These are phyloP conservation scores for Trichoderma erinaceum DNA, from an alignment of 495 filamentous ascomycete genomes.

Conservation along the genomic window DNA sequence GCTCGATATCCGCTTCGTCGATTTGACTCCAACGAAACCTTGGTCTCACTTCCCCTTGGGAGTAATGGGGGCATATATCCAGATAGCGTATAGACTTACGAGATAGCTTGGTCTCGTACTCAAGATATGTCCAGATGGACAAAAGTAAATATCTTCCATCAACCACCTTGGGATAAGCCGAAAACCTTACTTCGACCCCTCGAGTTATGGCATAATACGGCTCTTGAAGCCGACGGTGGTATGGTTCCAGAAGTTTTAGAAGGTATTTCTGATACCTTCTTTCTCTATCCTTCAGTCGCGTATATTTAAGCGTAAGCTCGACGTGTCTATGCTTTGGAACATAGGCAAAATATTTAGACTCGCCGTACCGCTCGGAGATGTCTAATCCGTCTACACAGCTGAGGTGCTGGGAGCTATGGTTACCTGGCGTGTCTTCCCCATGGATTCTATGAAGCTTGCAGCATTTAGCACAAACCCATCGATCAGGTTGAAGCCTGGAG, in stretches of 20 bases:
- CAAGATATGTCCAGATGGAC: background rate
- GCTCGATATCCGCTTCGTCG: no score
- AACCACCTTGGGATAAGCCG: background rate
- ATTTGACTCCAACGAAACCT: background rate
- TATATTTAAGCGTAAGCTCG: background rate
- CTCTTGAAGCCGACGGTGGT: background rate
- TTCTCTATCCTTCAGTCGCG: background rate
- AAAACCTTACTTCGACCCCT: background rate
- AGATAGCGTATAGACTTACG: background rate
- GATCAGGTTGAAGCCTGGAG: background rate
- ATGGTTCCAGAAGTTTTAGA: background rate
- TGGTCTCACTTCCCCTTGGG: background rate
- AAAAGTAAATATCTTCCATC: constrained; percentile 1
- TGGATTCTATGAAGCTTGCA: background rate
- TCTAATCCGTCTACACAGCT: background rate
- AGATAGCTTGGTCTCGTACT: background rate
- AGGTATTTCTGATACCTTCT: background rate
- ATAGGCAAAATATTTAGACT: background rate
- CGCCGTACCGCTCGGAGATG: background rate
- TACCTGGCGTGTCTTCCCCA: background rate
- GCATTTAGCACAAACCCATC: constrained; percentile 6
- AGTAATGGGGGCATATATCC: background rate
- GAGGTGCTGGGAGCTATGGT: background rate
- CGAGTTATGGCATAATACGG: background rate
- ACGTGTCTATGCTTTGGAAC: background rate